phyloP scores from a whole-genome alignment of 371 early-diverging fungal species.

The Mucor sp. region DNA sequence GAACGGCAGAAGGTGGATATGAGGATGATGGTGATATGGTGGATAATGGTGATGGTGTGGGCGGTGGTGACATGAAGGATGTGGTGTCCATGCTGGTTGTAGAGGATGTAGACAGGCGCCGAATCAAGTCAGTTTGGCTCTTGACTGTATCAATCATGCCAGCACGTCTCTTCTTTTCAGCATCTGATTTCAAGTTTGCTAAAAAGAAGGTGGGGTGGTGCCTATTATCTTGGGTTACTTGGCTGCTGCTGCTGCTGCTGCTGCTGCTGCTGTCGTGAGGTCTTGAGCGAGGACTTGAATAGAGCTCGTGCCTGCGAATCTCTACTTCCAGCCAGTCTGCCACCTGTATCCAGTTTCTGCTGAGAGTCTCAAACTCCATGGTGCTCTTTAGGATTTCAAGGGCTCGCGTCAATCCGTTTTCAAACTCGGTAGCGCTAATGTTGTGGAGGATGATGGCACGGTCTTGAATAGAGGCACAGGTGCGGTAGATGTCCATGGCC shows the following conservation, averaged over 20 bases:
- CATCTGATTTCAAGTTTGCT: slow-evolving; percentile 23
- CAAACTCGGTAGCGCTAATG: slow-evolving; percentile 27
- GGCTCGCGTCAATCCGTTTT: slow-evolving; percentile 33
- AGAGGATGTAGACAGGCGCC: slow-evolving; percentile 7
- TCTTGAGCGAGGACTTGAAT: slow-evolving; percentile 7
- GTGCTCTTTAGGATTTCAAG: slow-evolving; percentile 32
- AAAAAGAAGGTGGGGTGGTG: slow-evolving; percentile 17
- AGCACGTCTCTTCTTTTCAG: slow-evolving; percentile 12
- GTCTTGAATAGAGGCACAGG: slow-evolving; percentile 29
- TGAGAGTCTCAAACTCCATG: slow-evolving; percentile 28
- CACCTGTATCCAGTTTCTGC: slow-evolving; percentile 42
- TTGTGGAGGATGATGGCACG: slow-evolving; percentile 24
- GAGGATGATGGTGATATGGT: background rate
- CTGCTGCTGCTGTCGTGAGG: background rate
- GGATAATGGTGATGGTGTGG: background rate
- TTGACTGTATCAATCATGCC: slow-evolving; percentile 13
- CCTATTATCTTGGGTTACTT: background rate
- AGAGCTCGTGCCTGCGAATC: slow-evolving; percentile 39
- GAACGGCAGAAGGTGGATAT: background rate
- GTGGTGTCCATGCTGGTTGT: background rate
- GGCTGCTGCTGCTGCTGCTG: background rate
- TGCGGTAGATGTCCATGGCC: slow-evolving; percentile 40
- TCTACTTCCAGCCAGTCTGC: slow-evolving; percentile 48
- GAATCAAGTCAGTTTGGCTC: background rate
- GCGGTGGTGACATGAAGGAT: background rate